Conservation (phyloP, 2,329 filamentous ascomycete species). For the Fusarium poae region DNA sequence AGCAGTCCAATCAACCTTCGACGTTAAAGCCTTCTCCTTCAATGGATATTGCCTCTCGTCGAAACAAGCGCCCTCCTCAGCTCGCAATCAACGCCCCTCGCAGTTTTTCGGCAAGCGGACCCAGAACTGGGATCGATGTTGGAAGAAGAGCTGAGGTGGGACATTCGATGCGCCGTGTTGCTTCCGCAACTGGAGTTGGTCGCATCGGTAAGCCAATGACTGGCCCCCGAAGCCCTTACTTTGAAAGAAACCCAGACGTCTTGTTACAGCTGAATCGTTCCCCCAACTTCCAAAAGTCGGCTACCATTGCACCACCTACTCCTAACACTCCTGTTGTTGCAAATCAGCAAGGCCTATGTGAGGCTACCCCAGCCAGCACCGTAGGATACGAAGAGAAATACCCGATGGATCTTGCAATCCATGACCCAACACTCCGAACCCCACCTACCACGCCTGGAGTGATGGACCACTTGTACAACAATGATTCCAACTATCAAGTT, state of each 20-base stretch:
- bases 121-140: conserved; percentile 64
- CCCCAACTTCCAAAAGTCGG: conserved; percentile 56
- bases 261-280: conserved; percentile 60
- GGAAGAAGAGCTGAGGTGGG: conserved; percentile 60
- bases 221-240: conserved; percentile 55
- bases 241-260: conserved; percentile 61
- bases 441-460: conserved; percentile 67
- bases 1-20: conserved; percentile 33
- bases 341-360: conserved; percentile 55
- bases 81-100: conserved; percentile 62
- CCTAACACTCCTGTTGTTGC: conserved; percentile 62
- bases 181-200: conserved; percentile 62
- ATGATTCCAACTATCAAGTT: conserved; percentile 57
- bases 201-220: conserved; percentile 52
- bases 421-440: conserved; percentile 63
- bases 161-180: conserved; percentile 66
- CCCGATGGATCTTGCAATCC: conserved; percentile 50
- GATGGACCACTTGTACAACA: conserved; percentile 57
- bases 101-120: conserved; percentile 58
- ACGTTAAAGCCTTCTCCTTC: conserved; percentile 64
- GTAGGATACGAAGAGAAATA: conserved; percentile 52
- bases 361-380: conserved; percentile 55
- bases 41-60: conserved; percentile 67
- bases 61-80: conserved; percentile 61
- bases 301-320: conserved; percentile 62